Evolutionary conservation across 805 yeast genomes (phyloP).

Genomic region (Sungouiella blattae): DNA sequence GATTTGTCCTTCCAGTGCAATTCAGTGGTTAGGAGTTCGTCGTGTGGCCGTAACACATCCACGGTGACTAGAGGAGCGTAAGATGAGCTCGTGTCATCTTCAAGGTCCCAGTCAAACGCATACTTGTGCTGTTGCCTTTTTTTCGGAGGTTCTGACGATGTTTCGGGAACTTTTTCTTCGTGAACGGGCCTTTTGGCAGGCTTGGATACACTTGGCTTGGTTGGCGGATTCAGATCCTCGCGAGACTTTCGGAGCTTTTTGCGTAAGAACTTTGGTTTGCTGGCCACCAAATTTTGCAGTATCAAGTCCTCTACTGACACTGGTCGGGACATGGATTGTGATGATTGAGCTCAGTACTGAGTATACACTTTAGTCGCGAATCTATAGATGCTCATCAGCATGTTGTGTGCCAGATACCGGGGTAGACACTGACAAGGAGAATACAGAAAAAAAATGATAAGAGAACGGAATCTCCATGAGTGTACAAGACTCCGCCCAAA

Average conservation of each 20-base stretch:
- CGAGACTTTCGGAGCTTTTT: no score
- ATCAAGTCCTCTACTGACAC: slow-evolving; percentile 14
- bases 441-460: neutral
- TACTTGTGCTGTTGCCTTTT: slow-evolving; percentile 36
- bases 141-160: neutral
- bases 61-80: slow-evolving; percentile 39
- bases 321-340: slow-evolving; percentile 19
- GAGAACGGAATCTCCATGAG: no score
- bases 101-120: slow-evolving; percentile 64
- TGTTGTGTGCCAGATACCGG: no score
- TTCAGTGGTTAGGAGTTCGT: slow-evolving; percentile 4
- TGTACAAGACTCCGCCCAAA: no score
- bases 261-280: slow-evolving; percentile 13
- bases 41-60: slow-evolving; percentile 2
- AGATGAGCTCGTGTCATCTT: slow-evolving; percentile 59
- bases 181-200: neutral
- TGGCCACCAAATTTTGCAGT: slow-evolving; percentile 4
- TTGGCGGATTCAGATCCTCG: no score
- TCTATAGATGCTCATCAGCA: no score
- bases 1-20: slow-evolving; percentile 70
- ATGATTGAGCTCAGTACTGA: no score
- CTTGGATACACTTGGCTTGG: slow-evolving; percentile 1
- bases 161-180: neutral
- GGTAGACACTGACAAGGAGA: neutral
- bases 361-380: no score